Percentiles rank a stretch among this genome's conserved stretches.
Evolutionary conservation across 768 basidiomycete genomes (phyloP).

Genomic region (Boletus edulis): DNA sequence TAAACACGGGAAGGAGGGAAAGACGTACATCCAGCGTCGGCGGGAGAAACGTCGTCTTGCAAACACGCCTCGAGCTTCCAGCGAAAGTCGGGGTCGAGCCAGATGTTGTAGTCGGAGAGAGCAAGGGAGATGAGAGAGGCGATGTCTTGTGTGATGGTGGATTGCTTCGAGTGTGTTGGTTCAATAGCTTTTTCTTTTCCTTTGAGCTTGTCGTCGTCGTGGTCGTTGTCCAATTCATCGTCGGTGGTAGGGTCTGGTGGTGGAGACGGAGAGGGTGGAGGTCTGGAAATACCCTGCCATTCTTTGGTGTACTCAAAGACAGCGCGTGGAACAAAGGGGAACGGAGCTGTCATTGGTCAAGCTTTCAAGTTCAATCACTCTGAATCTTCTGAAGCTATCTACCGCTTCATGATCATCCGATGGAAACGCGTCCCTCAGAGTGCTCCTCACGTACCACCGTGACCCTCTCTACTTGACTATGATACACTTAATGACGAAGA

Average conservation of each 20-base stretch:
- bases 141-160: conserved; percentile 41
- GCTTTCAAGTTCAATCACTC: background rate
- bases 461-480: background rate
- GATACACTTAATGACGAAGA: too few species aligned
- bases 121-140: conserved; percentile 53
- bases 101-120: conserved; percentile 69
- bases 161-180: conserved; percentile 12
- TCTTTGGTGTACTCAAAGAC: conserved; percentile 36
- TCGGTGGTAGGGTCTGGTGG: conserved; percentile 8
- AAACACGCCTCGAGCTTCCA: conserved; percentile 41
- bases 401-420: background rate
- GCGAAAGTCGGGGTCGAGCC: conserved; percentile 57
- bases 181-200: conserved; percentile 21
- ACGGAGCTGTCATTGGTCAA: conserved; percentile 24
- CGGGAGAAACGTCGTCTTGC: conserved; percentile 4
- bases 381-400: background rate
- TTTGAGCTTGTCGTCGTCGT: conserved; percentile 11
- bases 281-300: conserved; percentile 17
- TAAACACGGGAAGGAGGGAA: background rate
- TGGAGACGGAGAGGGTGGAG: conserved; percentile 2
- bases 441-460: too few species aligned
- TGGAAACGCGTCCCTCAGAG: too few species aligned
- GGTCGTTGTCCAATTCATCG: background rate
- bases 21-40: conserved; percentile 49
- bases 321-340: conserved; percentile 49